Evolutionary conservation across 495 filamentous ascomycete genomes (phyloP).

Genomic region (Penicillium bovifimosum): DNA sequence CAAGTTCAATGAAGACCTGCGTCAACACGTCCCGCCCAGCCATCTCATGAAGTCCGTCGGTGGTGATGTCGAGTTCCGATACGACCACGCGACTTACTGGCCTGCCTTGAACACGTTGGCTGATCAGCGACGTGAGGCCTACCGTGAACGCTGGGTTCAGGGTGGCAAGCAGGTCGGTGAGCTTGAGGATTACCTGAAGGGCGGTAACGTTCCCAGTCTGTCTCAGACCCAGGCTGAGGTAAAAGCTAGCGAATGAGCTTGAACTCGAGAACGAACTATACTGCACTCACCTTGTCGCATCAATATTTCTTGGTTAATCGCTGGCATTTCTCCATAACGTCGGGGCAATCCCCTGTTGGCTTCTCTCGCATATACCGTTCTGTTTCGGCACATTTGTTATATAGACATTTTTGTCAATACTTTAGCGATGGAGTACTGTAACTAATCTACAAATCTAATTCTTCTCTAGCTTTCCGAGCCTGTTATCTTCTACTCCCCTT

Average conservation of each 20-base stretch:
- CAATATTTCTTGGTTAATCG: neutral
- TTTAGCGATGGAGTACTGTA: slow-evolving; percentile 6
- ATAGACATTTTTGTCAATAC: slow-evolving; percentile 4
- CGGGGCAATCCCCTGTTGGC: neutral
- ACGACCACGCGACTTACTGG: slow-evolving; percentile 87
- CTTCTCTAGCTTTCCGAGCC: neutral
- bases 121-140: slow-evolving; percentile 51
- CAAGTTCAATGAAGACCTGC: slow-evolving; percentile 87
- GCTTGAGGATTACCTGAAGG: slow-evolving; percentile 73
- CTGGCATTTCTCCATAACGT: neutral
- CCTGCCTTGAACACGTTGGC: slow-evolving; percentile 69
- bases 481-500: neutral
- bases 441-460: neutral
- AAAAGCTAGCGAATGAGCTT: neutral
- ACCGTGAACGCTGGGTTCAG: slow-evolving; percentile 65
- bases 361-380: neutral
- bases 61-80: slow-evolving; percentile 66
- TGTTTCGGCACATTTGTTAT: neutral
- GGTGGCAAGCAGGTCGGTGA: slow-evolving; percentile 78
- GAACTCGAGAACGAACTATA: neutral
- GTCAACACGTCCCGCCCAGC: slow-evolving; percentile 64
- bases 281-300: neutral
- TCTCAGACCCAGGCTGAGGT: slow-evolving; percentile 16
- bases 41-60: slow-evolving; percentile 66
- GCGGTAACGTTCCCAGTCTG: slow-evolving; percentile 44